These are phyloP conservation scores for Huntiella moniliformis DNA, from an alignment of 2,329 filamentous ascomycete genomes.

Conservation along the genomic window DNA sequence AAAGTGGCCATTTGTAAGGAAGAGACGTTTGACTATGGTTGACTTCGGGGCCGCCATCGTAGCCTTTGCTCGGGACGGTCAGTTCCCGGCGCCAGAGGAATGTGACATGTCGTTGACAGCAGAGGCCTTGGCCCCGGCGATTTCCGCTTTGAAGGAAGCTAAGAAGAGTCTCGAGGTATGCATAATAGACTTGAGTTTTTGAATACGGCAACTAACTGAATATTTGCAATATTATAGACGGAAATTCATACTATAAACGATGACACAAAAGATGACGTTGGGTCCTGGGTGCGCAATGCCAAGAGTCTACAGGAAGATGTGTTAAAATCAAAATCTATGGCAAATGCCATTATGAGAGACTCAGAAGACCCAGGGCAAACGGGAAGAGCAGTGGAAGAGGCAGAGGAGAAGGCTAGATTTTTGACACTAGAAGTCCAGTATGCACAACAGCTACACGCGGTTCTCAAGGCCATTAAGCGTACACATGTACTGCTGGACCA, in stretches of 20 bases:
- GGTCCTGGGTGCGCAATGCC: conserved; percentile 71
- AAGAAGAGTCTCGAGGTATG: conserved; percentile 24
- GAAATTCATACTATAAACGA: conserved; percentile 62
- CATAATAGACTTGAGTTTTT: background rate
- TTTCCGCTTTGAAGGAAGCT: conserved; percentile 21
- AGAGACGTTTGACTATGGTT: background rate
- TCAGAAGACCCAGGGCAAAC: conserved; percentile 44
- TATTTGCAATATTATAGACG: conserved; percentile 22
- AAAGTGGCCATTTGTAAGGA: too few relatives aligned
- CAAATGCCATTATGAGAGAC: conserved; percentile 61
- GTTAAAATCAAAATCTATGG: conserved; percentile 56
- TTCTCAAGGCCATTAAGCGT: conserved; percentile 31
- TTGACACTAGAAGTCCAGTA: conserved; percentile 39
- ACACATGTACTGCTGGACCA: conserved; percentile 43
- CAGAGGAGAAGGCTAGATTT: conserved; percentile 36
- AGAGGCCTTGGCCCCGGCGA: conserved; percentile 21
- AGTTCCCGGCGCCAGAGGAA: conserved; percentile 23
- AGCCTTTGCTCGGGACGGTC: conserved; percentile 22
- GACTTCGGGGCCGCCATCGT: conserved; percentile 23
- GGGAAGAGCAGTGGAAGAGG: conserved; percentile 32
- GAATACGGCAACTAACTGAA: background rate
- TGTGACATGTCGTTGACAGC: conserved; percentile 21
- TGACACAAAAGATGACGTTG: conserved; percentile 60
- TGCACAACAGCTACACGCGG: conserved; percentile 34
- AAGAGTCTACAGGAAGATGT: conserved; percentile 75